Evolutionary conservation across 2,329 filamentous ascomycete species (phyloP), one percentile per base, ranked within the genome.

Genomic region (Xylaria sp.): DNA sequence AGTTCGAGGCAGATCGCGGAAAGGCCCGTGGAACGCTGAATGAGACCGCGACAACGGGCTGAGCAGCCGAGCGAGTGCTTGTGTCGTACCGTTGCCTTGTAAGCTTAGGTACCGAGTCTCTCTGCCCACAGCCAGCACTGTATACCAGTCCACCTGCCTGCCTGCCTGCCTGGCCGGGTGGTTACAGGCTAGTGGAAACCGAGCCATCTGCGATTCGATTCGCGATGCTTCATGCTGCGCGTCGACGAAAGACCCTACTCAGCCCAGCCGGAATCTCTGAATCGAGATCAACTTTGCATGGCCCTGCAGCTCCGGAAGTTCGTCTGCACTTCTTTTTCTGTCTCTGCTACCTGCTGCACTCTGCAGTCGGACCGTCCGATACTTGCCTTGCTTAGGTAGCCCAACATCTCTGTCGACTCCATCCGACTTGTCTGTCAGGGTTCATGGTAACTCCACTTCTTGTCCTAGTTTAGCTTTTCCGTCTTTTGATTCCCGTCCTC

Each of bases 241-340:
- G 48, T 60, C 60, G 34, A 60, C 60, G 55, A 48, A 62, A 61
- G 32, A 56, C 60, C 48, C 67, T 47, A 12, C n/a, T 39, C 39
- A 61, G 51, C 57, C 68, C 68, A 65, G 65, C 60, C 59, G 45
- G 62, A 64, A 68, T 24, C 61, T 58, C 45, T 60, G 65, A 42
- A 34, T 53, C 32, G 34, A 54, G 62, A 56, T 67, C 47, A 65
- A 42, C 65, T 60, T 65, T 21, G 58, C 68, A 70, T 67, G 59
- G 59, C 55, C 55, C 67, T 69, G 69, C 61, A 67, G 60, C 61
- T 47, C 63, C 69, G 67, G 67, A 63, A 56, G 67, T 58, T 67
- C 67, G 61, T 57, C 61, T 67, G 64, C 67, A 64, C 45, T 64
- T 45, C 53, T 55, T 36, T 34, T 59, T 57, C 58, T 54, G 39